These are phyloP conservation scores for Kalmusia sp. DNA, from an alignment of 2,329 filamentous ascomycete species.

Conservation along the genomic window DNA sequence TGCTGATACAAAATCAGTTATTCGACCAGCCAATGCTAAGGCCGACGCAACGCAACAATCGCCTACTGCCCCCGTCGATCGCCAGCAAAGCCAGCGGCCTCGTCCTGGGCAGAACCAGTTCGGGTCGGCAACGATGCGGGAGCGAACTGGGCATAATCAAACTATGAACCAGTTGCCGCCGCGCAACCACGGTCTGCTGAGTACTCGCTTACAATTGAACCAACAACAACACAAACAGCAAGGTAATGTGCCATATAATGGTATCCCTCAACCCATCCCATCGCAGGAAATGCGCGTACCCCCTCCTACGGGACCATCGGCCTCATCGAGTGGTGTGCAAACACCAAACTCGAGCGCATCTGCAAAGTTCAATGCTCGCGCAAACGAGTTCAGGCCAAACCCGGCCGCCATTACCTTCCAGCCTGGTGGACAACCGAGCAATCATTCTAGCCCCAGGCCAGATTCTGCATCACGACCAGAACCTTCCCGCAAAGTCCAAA, in stretches of 20 bases:
- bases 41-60: conserved; percentile 38
- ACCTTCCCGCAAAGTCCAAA: conserved; percentile 41
- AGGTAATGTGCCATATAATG: conserved; percentile 50
- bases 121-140: conserved; percentile 53
- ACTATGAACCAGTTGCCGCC: conserved; percentile 46
- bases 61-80: conserved; percentile 47
- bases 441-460: conserved; percentile 75
- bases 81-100: conserved; percentile 55
- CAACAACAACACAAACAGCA: conserved; percentile 59
- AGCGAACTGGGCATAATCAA: conserved; percentile 51
- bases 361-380: conserved; percentile 66
- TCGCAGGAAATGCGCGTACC: conserved; percentile 73
- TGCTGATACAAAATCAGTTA: conserved; percentile 40
- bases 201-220: conserved; percentile 60
- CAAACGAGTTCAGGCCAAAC: conserved; percentile 83
- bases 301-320: conserved; percentile 75
- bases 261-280: conserved; percentile 63
- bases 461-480: conserved; percentile 43
- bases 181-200: conserved; percentile 54
- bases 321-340: conserved; percentile 56
- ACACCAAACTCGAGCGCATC: conserved; percentile 62
- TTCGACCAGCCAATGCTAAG: conserved; percentile 45
- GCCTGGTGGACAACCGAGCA: conserved; percentile 68
- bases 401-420: conserved; percentile 82
- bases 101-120: conserved; percentile 49